These are phyloP conservation scores for Aspergillus heteromorphus DNA, from an alignment of 495 filamentous ascomycete genomes.

Conservation along the genomic window DNA sequence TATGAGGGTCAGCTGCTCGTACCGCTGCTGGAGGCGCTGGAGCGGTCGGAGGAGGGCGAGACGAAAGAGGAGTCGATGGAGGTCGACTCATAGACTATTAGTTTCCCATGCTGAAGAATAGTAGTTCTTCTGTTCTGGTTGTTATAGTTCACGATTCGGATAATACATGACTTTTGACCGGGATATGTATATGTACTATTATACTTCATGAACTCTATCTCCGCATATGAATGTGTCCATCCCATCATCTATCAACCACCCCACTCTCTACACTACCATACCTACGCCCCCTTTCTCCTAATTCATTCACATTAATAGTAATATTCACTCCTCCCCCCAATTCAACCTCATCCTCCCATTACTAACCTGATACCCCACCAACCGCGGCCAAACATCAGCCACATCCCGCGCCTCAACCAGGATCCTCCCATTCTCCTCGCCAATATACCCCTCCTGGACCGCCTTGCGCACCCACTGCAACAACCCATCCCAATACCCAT, in stretches of 20 bases:
- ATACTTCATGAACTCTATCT: too few relatives aligned
- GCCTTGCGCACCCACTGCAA: conserved; percentile 75
- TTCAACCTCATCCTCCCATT: conserved; percentile 70
- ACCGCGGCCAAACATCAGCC: conserved; percentile 62
- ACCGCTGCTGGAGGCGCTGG: conserved; percentile 57
- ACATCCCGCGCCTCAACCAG: conserved; percentile 67
- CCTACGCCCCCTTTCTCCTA: too few relatives aligned
- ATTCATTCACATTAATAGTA: too few relatives aligned
- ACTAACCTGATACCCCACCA: conserved; percentile 71
- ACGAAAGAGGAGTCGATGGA: conserved; percentile 71
- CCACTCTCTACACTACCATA: too few relatives aligned
- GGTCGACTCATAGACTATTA: conserved; percentile 59
- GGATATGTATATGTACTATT: too few relatives aligned
- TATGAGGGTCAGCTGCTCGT: conserved; percentile 85
- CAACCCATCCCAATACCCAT: conserved; percentile 88
- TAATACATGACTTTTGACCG: not conserved
- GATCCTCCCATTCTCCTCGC: conserved; percentile 61
- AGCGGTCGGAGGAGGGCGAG: conserved; percentile 67
- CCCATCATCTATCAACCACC: too few relatives aligned
- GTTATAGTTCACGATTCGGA: conserved; percentile 1
- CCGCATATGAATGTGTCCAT: too few relatives aligned
- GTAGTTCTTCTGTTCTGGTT: not conserved
- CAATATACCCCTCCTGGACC: conserved; percentile 72
- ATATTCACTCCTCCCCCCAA: conserved; percentile 63
- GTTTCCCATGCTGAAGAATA: too few relatives aligned